These are phyloP conservation scores for Quambalaria eucalypti DNA, from an alignment of 1,284 basidiomycete species.

Conservation along the genomic window DNA sequence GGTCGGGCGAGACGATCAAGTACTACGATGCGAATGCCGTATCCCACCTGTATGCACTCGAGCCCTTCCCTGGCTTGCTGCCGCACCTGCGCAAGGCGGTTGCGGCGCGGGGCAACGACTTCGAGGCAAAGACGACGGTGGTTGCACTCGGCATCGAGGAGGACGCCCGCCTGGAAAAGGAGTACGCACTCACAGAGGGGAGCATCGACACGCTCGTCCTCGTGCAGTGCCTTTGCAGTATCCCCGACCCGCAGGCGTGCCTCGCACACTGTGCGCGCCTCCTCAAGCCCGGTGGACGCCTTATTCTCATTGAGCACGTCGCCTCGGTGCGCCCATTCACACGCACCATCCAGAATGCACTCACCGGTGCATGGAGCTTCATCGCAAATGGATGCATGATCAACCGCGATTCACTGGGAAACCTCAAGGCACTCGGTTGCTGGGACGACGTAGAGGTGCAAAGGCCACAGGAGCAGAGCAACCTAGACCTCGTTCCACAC, in stretches of 20 bases:
- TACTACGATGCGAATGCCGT: slow-evolving; percentile 17
- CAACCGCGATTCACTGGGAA: slow-evolving; percentile 16
- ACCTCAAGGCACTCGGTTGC: slow-evolving; percentile 17
- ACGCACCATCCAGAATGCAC: slow-evolving; percentile 14
- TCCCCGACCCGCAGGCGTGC: slow-evolving; percentile 22
- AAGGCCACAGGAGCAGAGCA: not conserved
- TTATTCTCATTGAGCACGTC: slow-evolving; percentile 35
- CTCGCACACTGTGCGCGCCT: slow-evolving; percentile 19
- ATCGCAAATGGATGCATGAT: slow-evolving; percentile 22
- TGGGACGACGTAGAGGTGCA: slow-evolving; percentile 25
- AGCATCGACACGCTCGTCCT: slow-evolving; percentile 31
- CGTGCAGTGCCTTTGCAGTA: slow-evolving; percentile 33
- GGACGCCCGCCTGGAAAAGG: slow-evolving; percentile 1
- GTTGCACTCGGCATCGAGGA: slow-evolving; percentile 16
- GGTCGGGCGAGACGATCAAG: slow-evolving; percentile 16
- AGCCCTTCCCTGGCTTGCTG: slow-evolving; percentile 21
- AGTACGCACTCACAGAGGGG: slow-evolving; percentile 12
- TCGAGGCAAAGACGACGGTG: slow-evolving; percentile 14
- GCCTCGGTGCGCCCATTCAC: slow-evolving; percentile 14
- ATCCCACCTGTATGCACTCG: slow-evolving; percentile 17
- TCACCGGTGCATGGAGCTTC: slow-evolving; percentile 18
- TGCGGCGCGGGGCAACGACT: slow-evolving; percentile 1
- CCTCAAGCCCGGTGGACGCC: slow-evolving; percentile 26
- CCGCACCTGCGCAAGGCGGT: slow-evolving; percentile 10
- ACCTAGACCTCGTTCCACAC: not conserved